These are phyloP conservation scores for Glaciozyma antarctica DNA, from an alignment of 768 basidiomycete genomes.

Conservation along the genomic window DNA sequence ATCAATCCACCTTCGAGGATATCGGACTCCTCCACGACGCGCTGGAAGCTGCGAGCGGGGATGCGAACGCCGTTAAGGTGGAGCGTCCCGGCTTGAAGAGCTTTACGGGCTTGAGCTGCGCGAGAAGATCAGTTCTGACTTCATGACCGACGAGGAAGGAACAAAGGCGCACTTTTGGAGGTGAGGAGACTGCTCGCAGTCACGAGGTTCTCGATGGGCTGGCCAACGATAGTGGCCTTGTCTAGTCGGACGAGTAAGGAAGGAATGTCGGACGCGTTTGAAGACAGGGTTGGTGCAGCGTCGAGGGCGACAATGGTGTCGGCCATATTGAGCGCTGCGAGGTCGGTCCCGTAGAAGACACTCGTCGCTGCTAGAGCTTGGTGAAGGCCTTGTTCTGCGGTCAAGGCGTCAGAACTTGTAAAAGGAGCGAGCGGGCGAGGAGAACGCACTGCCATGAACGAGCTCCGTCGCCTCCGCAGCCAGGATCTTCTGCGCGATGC, in stretches of 20 bases:
- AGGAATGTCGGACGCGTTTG: constrained; percentile 6
- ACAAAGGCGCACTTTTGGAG: constrained; percentile 23
- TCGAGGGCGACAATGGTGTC: constrained; percentile 17
- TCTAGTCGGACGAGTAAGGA: constrained; percentile 7
- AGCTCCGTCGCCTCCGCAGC: constrained; percentile 55
- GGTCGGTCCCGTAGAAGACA: constrained; percentile 17
- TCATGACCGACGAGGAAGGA: background rate
- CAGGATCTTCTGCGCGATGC: constrained; percentile 48
- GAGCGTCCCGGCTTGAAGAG: constrained; percentile 19
- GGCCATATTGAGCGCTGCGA: constrained; percentile 5
- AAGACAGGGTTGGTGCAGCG: background rate
- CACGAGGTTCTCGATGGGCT: constrained; percentile 15
- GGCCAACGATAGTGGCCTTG: background rate
- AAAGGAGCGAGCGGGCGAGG: background rate
- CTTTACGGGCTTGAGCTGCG: constrained; percentile 26
- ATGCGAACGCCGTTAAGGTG: constrained; percentile 18
- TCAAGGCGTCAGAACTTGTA: background rate
- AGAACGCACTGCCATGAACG: constrained; percentile 50
- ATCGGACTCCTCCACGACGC: constrained; percentile 11
- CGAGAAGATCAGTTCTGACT: background rate
- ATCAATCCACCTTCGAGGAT: constrained; percentile 12
- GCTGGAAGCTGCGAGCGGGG: constrained; percentile 13
- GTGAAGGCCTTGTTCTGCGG: constrained; percentile 15
- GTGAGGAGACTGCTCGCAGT: constrained; percentile 20
- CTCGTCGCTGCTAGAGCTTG: constrained; percentile 28